These are phyloP conservation scores for Eucalyptus victrix DNA, from an alignment of 345 rosid species.

Conservation along the genomic window DNA sequence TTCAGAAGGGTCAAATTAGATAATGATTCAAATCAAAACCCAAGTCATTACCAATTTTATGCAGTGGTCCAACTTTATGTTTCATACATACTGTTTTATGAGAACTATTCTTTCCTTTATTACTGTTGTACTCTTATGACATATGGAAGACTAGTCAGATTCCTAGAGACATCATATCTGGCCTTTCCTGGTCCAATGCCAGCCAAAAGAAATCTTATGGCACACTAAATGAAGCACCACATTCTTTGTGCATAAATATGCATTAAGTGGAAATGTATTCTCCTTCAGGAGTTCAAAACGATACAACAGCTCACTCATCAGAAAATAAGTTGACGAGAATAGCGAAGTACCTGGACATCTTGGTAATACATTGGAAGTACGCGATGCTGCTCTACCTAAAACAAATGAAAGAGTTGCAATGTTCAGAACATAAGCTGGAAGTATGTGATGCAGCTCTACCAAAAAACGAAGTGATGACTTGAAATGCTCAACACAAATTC, in stretches of 20 bases:
- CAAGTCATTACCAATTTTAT: neutral
- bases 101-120: neutral
- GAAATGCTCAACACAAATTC: neutral
- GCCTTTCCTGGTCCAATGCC: neutral
- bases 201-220: neutral
- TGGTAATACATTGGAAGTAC: slow-evolving; percentile 58
- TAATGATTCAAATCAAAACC: neutral
- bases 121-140: neutral
- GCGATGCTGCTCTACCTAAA: slow-evolving; percentile 85
- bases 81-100: neutral
- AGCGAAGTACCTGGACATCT: slow-evolving; percentile 56
- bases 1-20: neutral
- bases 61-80: neutral
- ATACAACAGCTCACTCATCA: neutral
- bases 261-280: neutral
- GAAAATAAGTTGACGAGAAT: neutral
- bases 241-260: neutral
- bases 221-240: neutral
- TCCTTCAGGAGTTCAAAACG: neutral
- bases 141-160: neutral
- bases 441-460: neutral
- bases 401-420: slow-evolving; percentile 1
- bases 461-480: neutral
- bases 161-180: neutral
- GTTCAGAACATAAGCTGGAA: neutral